phyloP scores from a whole-genome alignment of 2,329 filamentous ascomycete species.

The Mariannaea sp. region DNA sequence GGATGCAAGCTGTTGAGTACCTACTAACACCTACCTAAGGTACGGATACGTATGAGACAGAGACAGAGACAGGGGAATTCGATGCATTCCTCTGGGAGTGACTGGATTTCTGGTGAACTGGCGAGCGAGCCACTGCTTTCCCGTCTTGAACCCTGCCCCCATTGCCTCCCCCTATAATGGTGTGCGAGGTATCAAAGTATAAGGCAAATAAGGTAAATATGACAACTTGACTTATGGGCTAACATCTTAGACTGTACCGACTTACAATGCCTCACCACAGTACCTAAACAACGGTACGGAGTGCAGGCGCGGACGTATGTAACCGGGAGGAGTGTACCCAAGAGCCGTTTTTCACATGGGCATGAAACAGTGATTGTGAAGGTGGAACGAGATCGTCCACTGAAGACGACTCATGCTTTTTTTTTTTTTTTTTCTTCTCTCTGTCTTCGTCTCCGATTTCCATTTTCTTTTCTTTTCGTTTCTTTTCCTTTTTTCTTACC shows the following conservation, averaged over 20 bases:
- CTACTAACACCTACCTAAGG: no score
- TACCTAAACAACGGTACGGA: background rate
- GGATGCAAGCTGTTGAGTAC: constrained; percentile 21
- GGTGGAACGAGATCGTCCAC: background rate
- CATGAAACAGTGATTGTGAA: background rate
- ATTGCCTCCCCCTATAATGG: constrained; percentile 34
- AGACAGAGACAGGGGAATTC: constrained; percentile 26
- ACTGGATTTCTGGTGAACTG: constrained; percentile 10
- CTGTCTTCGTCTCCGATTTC: no score
- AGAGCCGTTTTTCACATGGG: background rate
- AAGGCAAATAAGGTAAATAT: constrained; percentile 18
- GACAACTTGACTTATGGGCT: constrained; percentile 4
- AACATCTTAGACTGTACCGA: background rate
- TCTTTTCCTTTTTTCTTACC: no score
- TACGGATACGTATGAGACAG: constrained; percentile 8
- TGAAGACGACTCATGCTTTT: background rate
- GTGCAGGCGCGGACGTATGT: background rate
- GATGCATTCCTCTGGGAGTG: constrained; percentile 30
- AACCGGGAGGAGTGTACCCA: background rate
- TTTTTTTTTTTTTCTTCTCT: no score
- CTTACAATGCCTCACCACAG: no score
- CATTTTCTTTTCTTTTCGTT: no score
- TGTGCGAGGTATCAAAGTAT: constrained; percentile 21
- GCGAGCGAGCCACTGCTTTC: constrained; percentile 8
- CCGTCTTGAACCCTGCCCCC: constrained; percentile 7